Conservation (phyloP, 2,329 filamentous ascomycete species). For the Colletotrichum sp. region DNA sequence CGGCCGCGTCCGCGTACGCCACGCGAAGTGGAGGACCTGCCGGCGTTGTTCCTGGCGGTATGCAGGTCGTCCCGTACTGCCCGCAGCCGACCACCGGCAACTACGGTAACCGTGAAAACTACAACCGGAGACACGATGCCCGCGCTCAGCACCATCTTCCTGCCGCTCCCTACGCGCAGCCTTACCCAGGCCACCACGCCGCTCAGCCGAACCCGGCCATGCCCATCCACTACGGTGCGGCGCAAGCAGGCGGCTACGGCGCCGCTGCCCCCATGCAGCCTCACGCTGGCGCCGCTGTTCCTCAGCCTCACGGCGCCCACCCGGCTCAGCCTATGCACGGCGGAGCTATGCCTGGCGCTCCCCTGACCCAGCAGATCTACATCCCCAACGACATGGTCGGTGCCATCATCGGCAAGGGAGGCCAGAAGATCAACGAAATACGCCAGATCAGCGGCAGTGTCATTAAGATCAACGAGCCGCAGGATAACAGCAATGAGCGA, state of each 20-base stretch:
- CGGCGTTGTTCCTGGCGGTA: conserved; percentile 91
- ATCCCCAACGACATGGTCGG: conserved; percentile 99
- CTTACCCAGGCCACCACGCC: conserved; percentile 68
- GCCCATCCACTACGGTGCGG: conserved; percentile 73
- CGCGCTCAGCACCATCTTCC: conserved; percentile 69
- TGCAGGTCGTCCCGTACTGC: conserved; percentile 99
- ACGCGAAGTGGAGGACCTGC: conserved; percentile 92
- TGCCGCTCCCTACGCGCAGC: conserved; percentile 77
- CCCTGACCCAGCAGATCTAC: conserved; percentile 96
- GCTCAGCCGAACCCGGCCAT: conserved; percentile 68
- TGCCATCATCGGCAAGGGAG: conserved; percentile 98
- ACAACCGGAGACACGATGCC: conserved; percentile 73
- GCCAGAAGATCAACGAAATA: conserved; percentile 99
- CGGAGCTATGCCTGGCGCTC: conserved; percentile 70
- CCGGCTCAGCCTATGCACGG: conserved; percentile 75
- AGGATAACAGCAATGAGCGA: conserved; percentile 98
- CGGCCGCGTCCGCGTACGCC: conserved; percentile 96
- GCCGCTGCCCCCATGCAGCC: conserved; percentile 82
- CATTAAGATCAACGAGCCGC: conserved; percentile 99
- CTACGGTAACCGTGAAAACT: conserved; percentile 90
- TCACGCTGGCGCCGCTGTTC: conserved; percentile 63
- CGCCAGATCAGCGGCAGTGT: conserved; percentile 95
- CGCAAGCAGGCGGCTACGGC: conserved; percentile 76
- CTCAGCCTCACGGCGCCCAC: conserved; percentile 59
- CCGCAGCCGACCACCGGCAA: conserved; percentile 92